Conservation (phyloP, 371 early-diverging fungal species). For the Apophysomyces variabilis region DNA sequence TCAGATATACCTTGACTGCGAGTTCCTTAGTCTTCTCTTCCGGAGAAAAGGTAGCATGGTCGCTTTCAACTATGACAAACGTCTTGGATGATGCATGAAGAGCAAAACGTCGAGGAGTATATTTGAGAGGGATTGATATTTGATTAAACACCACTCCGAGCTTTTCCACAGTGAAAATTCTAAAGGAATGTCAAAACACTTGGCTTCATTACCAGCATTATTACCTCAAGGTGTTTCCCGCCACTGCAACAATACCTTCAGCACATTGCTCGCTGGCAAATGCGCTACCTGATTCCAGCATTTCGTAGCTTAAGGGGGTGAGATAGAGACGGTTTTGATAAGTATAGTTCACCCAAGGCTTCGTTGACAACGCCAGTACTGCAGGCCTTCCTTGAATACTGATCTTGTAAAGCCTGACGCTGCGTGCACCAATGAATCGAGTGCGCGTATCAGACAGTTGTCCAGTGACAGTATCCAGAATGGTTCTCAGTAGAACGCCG, state of each 20-base stretch:
- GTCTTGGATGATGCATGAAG: conserved; percentile 73
- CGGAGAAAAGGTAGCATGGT: conserved; percentile 78
- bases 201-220: background rate
- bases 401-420: conserved; percentile 80
- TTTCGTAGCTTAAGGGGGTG: conserved; percentile 72
- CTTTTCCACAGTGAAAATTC: conserved; percentile 88
- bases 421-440: conserved; percentile 86
- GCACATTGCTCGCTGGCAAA: conserved; percentile 90
- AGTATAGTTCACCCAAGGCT: conserved; percentile 92
- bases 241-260: conserved; percentile 90
- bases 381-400: conserved; percentile 70
- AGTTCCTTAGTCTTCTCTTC: conserved; percentile 63
- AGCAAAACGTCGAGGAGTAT: conserved; percentile 89
- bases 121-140: conserved; percentile 80
- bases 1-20: conserved; percentile 41
- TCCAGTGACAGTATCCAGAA: conserved; percentile 85
- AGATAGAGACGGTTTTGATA: conserved; percentile 68
- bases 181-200: conserved; percentile 17
- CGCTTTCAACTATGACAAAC: conserved; percentile 90
- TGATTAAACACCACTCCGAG: conserved; percentile 86
- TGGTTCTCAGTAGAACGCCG: conserved; percentile 89
- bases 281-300: conserved; percentile 81
- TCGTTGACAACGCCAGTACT: conserved; percentile 82
- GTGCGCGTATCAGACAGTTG: conserved; percentile 85
- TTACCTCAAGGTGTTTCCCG: conserved; percentile 78